phyloP scores from a whole-genome alignment of 768 basidiomycete genomes.

The Dentipellis fragilis region DNA sequence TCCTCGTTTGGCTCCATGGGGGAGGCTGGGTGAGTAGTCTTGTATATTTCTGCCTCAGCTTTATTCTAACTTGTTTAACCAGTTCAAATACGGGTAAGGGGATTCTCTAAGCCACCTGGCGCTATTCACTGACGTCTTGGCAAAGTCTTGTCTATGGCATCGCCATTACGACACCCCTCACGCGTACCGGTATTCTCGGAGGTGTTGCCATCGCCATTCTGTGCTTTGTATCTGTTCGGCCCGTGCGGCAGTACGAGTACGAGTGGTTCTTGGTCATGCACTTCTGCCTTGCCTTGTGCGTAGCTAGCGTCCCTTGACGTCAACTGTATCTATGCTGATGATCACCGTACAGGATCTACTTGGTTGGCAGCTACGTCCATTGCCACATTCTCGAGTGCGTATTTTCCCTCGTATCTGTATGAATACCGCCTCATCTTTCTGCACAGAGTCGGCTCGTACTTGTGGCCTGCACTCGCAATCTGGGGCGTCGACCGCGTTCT shows the following conservation, averaged over 20 bases:
- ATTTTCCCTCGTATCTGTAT: slow-evolving; percentile 1
- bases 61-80: too few relatives aligned
- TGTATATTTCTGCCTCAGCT: too few relatives aligned
- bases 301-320: too few relatives aligned
- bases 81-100: too few relatives aligned
- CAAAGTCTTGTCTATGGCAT: too few relatives aligned
- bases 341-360: slow-evolving; percentile 16
- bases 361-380: slow-evolving; percentile 24
- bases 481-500: slow-evolving; percentile 47
- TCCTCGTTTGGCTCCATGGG: neutral
- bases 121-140: too few relatives aligned
- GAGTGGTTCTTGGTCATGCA: slow-evolving; percentile 22
- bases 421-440: neutral
- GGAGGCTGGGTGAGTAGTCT: neutral
- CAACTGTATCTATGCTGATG: too few relatives aligned
- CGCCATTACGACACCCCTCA: slow-evolving; percentile 10
- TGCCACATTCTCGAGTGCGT: slow-evolving; percentile 14
- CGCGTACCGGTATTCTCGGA: slow-evolving; percentile 28
- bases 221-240: slow-evolving; percentile 36
- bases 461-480: slow-evolving; percentile 42
- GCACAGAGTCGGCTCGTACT: slow-evolving; percentile 20
- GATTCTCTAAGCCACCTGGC: too few relatives aligned
- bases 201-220: slow-evolving; percentile 30
- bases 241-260: slow-evolving; percentile 34
- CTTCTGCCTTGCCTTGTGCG: too few relatives aligned